Percentiles rank a stretch among this genome's conserved stretches.
Conservation (phyloP, 2,329 filamentous ascomycete species). For the Fusarium tupiense region DNA sequence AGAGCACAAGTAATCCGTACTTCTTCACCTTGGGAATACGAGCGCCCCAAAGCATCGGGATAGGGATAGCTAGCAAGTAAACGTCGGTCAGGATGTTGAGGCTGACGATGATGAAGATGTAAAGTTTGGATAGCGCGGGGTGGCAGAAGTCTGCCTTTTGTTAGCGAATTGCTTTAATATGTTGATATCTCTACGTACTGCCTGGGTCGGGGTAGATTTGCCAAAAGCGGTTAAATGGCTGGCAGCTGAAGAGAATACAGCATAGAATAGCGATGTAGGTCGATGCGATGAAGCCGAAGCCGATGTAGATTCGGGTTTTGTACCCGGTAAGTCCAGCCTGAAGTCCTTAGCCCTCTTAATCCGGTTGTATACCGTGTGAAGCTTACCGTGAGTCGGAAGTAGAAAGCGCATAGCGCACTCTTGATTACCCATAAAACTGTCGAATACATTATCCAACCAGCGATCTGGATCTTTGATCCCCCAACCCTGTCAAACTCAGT, state of each 20-base stretch:
- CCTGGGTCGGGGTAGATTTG: constrained; percentile 55
- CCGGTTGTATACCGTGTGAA: fast-evolving
- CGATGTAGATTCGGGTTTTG: constrained; percentile 44
- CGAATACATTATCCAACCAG: constrained; percentile 62
- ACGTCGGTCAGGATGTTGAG: constrained; percentile 54
- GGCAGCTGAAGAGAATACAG: constrained; percentile 49
- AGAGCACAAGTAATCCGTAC: constrained; percentile 61
- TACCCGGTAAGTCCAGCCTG: constrained; percentile 31
- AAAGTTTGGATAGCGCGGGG: constrained; percentile 52
- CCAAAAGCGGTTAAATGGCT: constrained; percentile 51
- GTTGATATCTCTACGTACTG: constrained; percentile 44
- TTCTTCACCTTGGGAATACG: constrained; percentile 61
- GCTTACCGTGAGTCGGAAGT: constrained; percentile 58
- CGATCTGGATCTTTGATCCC: constrained; percentile 63
- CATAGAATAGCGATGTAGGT: constrained; percentile 49
- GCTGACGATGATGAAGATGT: constrained; percentile 49
- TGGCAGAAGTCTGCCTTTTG: constrained; percentile 45
- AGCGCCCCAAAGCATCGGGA: constrained; percentile 63
- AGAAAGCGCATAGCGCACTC: constrained; percentile 62
- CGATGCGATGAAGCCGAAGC: constrained; percentile 46
- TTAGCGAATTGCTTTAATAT: too few relatives aligned
- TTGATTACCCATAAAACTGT: constrained; percentile 63
- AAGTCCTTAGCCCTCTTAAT: constrained; percentile 37
- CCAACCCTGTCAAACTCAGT: constrained; percentile 43
- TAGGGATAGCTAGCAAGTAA: constrained; percentile 53